phyloP scores from a whole-genome alignment of 2,329 filamentous ascomycete genomes.

The Diaporthe sp. region DNA sequence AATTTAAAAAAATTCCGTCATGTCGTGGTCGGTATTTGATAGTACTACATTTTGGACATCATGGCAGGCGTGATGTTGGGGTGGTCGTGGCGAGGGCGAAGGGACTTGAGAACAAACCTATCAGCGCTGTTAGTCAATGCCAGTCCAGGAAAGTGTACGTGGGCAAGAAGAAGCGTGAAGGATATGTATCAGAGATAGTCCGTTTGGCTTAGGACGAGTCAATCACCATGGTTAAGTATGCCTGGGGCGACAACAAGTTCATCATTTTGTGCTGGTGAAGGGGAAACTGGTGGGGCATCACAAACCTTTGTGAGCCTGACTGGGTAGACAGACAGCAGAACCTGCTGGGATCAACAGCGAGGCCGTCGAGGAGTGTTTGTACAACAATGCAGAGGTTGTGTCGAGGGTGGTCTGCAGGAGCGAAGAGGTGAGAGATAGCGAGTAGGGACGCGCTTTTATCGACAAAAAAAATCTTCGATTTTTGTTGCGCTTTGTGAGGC shows the following conservation, averaged over 20 bases:
- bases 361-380: background rate
- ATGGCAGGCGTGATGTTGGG: conserved; percentile 41
- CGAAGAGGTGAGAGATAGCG: background rate
- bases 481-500: conserved; percentile 23
- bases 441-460: conserved; percentile 2
- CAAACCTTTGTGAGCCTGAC: conserved; percentile 31
- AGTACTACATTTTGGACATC: conserved; percentile 55
- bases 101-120: conserved; percentile 35
- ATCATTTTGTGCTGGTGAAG: conserved; percentile 53
- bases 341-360: background rate
- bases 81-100: background rate
- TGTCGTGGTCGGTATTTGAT: conserved; percentile 54
- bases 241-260: conserved; percentile 69
- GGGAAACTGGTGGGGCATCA: conserved; percentile 23
- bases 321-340: background rate
- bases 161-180: conserved; percentile 7
- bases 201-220: conserved; percentile 63
- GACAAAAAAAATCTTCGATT: conserved; percentile 39
- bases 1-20: too few relatives aligned
- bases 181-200: conserved; percentile 53
- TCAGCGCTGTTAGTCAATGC: conserved; percentile 37
- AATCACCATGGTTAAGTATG: conserved; percentile 66
- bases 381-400: conserved; percentile 4
- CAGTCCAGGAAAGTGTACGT: background rate
- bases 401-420: conserved; percentile 3